Conservation (phyloP, 2,329 filamentous ascomycete species). For the Colletotrichum noveboracense region DNA sequence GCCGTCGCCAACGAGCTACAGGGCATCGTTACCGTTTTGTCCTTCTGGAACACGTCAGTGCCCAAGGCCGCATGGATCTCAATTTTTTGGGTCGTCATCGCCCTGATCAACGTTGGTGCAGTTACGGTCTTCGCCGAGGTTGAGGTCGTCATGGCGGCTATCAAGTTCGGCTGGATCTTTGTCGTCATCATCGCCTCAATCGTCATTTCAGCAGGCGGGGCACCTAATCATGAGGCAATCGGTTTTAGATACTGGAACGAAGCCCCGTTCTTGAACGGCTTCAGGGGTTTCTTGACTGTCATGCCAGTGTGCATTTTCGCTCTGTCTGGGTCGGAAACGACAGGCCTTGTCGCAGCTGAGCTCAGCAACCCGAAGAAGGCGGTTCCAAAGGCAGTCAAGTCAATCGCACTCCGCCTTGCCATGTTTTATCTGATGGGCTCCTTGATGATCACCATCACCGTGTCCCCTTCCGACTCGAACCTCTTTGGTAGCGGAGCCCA, state of each 20-base stretch:
- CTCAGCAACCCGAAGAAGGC: slow-evolving; percentile 44
- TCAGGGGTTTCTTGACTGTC: slow-evolving; percentile 57
- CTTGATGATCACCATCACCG: slow-evolving; percentile 48
- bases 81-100: slow-evolving; percentile 45
- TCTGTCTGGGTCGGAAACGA: slow-evolving; percentile 52
- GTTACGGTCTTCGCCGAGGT: slow-evolving; percentile 49
- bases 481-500: slow-evolving; percentile 41
- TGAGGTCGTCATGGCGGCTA: slow-evolving; percentile 44
- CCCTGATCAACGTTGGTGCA: slow-evolving; percentile 42
- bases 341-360: slow-evolving; percentile 47
- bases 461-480: slow-evolving; percentile 39
- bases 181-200: slow-evolving; percentile 49
- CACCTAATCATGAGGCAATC: slow-evolving; percentile 34
- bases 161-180: slow-evolving; percentile 53
- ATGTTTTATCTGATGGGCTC: slow-evolving; percentile 50
- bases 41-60: slow-evolving; percentile 46
- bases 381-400: slow-evolving; percentile 46
- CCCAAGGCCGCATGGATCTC: slow-evolving; percentile 44
- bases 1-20: slow-evolving; percentile 48
- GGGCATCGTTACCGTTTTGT: slow-evolving; percentile 43
- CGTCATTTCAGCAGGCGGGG: slow-evolving; percentile 47
- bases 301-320: slow-evolving; percentile 54
- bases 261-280: slow-evolving; percentile 39
- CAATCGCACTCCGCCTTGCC: slow-evolving; percentile 48
- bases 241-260: slow-evolving; percentile 51